Evolutionary conservation across 306 rosid genomes (phyloP), one percentile per base, ranked within the genome.

Genomic region (Cicer cuneatum): DNA sequence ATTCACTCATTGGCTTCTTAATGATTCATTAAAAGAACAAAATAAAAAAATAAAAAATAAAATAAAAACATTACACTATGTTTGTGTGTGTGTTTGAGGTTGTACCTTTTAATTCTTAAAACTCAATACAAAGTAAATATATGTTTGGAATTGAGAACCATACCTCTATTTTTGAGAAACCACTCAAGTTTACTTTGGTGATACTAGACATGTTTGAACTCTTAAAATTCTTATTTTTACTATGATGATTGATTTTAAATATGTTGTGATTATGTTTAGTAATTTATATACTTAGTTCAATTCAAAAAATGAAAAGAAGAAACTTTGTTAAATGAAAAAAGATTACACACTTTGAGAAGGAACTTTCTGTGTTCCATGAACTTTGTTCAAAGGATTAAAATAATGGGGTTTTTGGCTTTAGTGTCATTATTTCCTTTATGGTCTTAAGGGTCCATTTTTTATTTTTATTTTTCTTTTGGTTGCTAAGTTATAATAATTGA

Each of bases 281-380:
- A 51, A 24, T 15, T 14, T 24, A 10, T 38, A 21, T 53, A 39
- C 14, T 45, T 42, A 62, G 70, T 73, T 82, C 40, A 58, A 18
- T 54, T 70, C 33, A 29, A 29, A 29, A 29, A 29, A 29, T 29
- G 33, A 29, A 3, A 29, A 29, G 33, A 16, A 51, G 62, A 85
- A 74, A 76, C 59, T 70, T 49, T 4, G 61, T 43, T 41, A 5
- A 69, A 60, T 69, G 81, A 33, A 35, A 63, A 74, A 83, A 78
- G 79, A 56, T 72, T 64, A 81, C 16, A 33, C 73, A 78, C 74
- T 58, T 45, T 43, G 74, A 56, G 81, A 84, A 77, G 70, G 51
- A 75, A 65, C 1, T 51, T 75, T 19, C 53, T 40, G 1, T 85
- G 61, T 63, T 72, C 42, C 66, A 75, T 58, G 47, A 73, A 76